These are phyloP conservation scores for Neospermospora avenae DNA, from an alignment of 2,329 filamentous ascomycete genomes.

Conservation along the genomic window DNA sequence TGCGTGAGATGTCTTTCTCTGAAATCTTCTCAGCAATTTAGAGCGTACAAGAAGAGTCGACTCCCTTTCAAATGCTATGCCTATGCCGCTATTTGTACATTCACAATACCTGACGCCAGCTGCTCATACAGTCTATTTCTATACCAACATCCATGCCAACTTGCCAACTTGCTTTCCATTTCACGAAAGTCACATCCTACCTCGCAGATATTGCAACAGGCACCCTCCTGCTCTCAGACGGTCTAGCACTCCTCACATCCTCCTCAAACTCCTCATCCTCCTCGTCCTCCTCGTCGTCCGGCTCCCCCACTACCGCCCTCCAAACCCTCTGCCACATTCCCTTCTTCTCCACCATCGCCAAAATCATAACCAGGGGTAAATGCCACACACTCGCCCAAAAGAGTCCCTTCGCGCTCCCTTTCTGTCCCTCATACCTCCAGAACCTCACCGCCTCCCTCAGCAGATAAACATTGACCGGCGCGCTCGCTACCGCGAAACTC, in stretches of 20 bases:
- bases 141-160: background rate
- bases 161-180: constrained; percentile 4
- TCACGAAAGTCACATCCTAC: background rate
- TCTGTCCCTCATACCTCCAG: constrained; percentile 73
- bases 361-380: constrained; percentile 80
- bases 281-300: constrained; percentile 49
- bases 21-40: too few species aligned
- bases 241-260: constrained; percentile 38
- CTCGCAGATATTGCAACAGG: constrained; percentile 12
- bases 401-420: constrained; percentile 75
- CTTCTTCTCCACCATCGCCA: constrained; percentile 91
- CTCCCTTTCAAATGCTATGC: too few species aligned
- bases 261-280: constrained; percentile 55
- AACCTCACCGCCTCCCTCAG: constrained; percentile 75
- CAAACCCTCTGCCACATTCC: constrained; percentile 85
- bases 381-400: constrained; percentile 99
- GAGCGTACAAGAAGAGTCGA: too few species aligned
- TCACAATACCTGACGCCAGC: background rate
- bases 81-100: background rate
- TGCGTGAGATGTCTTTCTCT: too few species aligned
- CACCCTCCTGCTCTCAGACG: constrained; percentile 16
- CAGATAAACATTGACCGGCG: constrained; percentile 84
- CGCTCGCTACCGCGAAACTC: constrained; percentile 77
- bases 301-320: constrained; percentile 59
- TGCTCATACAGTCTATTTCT: constrained; percentile 3